A percentile compares a stretch with the other conserved stretches of the same genome.
These are phyloP conservation scores for Vitis amurensis DNA, from an alignment of 164 flowering plant species.

Conservation along the genomic window DNA sequence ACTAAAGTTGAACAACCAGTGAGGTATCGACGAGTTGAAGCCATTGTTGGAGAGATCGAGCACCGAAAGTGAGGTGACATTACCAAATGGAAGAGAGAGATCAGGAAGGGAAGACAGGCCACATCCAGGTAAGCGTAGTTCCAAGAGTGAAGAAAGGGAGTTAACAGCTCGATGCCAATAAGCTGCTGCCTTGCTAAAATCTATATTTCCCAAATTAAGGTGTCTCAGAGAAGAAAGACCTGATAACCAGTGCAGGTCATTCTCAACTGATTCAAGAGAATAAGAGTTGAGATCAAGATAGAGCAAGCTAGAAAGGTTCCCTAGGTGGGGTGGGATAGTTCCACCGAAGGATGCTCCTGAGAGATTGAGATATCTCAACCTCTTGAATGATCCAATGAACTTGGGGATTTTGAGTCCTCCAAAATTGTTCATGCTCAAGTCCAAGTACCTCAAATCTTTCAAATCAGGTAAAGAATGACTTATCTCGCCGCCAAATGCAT, in stretches of 20 bases:
- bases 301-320: constrained; percentile 21
- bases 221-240: constrained; percentile 20
- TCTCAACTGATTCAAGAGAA: neutral
- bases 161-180: constrained; percentile 21
- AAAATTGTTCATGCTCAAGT: constrained; percentile 27
- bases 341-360: constrained; percentile 20
- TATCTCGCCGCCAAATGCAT: constrained; percentile 16
- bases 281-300: constrained; percentile 17
- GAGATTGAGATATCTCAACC: constrained; percentile 29
- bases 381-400: constrained; percentile 19
- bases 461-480: constrained; percentile 21
- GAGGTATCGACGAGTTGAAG: constrained; percentile 7
- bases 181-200: constrained; percentile 4
- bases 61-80: constrained; percentile 5
- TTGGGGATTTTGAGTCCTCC: constrained; percentile 17
- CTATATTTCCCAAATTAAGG: constrained; percentile 13
- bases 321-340: constrained; percentile 19
- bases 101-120: constrained; percentile 1
- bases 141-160: constrained; percentile 21
- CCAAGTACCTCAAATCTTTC: constrained; percentile 17
- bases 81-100: neutral
- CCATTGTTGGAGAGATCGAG: constrained; percentile 17
- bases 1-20: constrained; percentile 14
- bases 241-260: constrained; percentile 19
- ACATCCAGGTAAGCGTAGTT: constrained; percentile 17